Base-by-base conservation (phyloP, 225 moss, liverwort and hornwort genomes). In the Physcomitrium patens region DNA sequence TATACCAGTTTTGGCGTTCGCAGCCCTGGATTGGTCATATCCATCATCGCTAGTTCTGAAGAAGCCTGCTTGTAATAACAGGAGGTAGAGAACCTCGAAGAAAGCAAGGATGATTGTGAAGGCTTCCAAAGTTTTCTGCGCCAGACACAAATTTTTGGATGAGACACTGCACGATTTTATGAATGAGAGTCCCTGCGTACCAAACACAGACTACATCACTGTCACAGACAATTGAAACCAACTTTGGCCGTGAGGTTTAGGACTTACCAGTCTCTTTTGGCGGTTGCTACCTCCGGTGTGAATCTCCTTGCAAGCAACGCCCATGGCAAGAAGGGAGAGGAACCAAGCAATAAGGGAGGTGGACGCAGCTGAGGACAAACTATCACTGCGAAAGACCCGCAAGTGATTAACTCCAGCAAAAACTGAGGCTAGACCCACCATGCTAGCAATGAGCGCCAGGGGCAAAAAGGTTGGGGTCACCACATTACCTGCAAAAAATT, bases 291-390 rank as follows among this genome's bases (percentile, higher is more conserved):
- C 84, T 65, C 84, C 84, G 0, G 66, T 70, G 71, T 84, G 84
- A 52, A 84, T 84, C 71, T 84, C 77, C 65, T 84, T 84, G 71
- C 80, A 84, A n/a, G 84, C 84, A 20, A 82, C 70, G 7, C 83
- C 83, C 76, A 84, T 76, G 26, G 83, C 80, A 24, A 84, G 73
- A 3, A 84, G 69, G 4, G 83, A 77, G 24, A 84, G 83, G 18
- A 84, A 69, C 83, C 83, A 84, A 6, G 83, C 84, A 8, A 67
- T 75, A 27, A 81, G 73, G 12, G 80, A 80, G 26, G 77, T 78
- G 50, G 84, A 80, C 17, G 80, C 80, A 1, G 84, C 80, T 3
- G 77, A 73, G 8, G 84, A 69, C 50, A 84, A 71, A 42, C 77
- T 84, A 18, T 84, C 80, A n/a, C 70, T 18, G 11, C 77, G 77